Percentiles rank a stretch among this genome's conserved stretches.
Conservation (phyloP, 2,329 filamentous ascomycete genomes). For the Juglanconis juglandina region DNA sequence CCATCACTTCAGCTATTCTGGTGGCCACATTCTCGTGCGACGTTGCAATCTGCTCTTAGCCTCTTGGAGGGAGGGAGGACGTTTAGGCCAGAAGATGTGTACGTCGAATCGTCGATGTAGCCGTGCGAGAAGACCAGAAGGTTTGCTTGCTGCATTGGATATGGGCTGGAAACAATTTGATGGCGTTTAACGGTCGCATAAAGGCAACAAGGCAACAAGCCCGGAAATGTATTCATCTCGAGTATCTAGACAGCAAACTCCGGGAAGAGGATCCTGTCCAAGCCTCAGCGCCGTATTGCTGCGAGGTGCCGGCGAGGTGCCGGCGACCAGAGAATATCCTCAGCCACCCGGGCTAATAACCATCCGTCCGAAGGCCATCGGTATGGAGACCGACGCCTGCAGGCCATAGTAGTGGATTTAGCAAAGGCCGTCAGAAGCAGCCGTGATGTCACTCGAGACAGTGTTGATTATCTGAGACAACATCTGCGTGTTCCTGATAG, state of each 20-base stretch:
- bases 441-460: neutral
- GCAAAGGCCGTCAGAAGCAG: neutral
- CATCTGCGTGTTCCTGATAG: neutral
- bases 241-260: neutral
- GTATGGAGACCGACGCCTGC: neutral
- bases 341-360: neutral
- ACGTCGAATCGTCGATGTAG: neutral
- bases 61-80: neutral
- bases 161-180: neutral
- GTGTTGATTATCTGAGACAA: constrained; percentile 9
- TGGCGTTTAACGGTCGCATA: neutral
- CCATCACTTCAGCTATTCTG: neutral
- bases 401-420: neutral
- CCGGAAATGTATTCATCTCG: no score
- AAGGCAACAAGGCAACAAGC: neutral
- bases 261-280: neutral
- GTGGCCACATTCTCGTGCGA: neutral
- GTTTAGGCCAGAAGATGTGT: neutral
- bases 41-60: neutral
- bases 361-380: neutral
- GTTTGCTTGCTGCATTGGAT: neutral
- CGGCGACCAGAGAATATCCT: neutral
- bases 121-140: neutral
- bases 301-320: neutral
- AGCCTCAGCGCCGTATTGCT: neutral